Percentiles rank a stretch among this genome's conserved stretches.
These are phyloP conservation scores for Wolfiporia cocos DNA, from an alignment of 1,284 basidiomycete genomes.

Conservation along the genomic window DNA sequence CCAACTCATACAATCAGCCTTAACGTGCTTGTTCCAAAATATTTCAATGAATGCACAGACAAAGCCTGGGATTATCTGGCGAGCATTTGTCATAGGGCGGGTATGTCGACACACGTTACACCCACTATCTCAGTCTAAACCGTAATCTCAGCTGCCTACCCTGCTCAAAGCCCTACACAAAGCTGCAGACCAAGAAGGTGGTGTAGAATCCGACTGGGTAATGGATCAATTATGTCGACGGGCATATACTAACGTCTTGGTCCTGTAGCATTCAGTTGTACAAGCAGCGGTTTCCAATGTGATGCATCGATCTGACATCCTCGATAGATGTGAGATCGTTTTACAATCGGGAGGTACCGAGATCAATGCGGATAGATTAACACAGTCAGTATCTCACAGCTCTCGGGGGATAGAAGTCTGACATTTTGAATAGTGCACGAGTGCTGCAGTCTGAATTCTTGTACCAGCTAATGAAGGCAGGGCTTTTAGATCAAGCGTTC, in stretches of 20 bases:
- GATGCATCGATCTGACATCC: constrained; percentile 43
- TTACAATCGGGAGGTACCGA: no score
- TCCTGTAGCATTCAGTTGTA: constrained; percentile 52
- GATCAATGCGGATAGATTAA: no score
- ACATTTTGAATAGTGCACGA: not conserved
- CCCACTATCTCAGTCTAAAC: not conserved
- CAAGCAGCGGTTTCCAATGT: constrained; percentile 46
- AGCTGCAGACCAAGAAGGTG: constrained; percentile 44
- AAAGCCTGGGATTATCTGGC: constrained; percentile 47
- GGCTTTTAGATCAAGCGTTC: constrained; percentile 48
- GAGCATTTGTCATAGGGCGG: constrained; percentile 63
- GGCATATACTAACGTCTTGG: no score
- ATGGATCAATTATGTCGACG: constrained; percentile 13
- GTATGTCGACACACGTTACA: constrained; percentile 32
- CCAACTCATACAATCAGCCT: constrained; percentile 55
- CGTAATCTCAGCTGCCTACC: constrained; percentile 45
- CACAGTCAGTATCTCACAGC: no score
- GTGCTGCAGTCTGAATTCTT: constrained; percentile 36
- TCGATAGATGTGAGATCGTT: constrained; percentile 28
- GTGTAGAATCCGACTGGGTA: constrained; percentile 52
- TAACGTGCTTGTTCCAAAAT: constrained; percentile 55
- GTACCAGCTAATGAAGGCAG: constrained; percentile 46
- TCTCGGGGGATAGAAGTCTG: no score
- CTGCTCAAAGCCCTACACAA: constrained; percentile 50
- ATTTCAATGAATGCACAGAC: constrained; percentile 21